A percentile compares a stretch with the other conserved stretches of the same genome.
Evolutionary conservation across 768 basidiomycete species (phyloP).

Genomic region (Phaffia australis): DNA sequence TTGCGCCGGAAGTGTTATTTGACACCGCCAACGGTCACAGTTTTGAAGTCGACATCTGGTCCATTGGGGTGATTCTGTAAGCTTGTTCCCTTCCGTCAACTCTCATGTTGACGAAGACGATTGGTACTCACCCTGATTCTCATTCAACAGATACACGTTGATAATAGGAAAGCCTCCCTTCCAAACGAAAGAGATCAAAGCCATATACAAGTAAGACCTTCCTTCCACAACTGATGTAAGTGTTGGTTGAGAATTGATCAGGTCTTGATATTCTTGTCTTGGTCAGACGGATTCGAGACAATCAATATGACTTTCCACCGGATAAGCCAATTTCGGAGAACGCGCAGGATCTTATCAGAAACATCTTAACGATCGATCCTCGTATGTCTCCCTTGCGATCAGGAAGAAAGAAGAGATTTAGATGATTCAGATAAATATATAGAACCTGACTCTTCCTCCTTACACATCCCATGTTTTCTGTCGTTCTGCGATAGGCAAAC

Average conservation of each 20-base stretch:
- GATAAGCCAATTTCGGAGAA: constrained; percentile 61
- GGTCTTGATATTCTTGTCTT: not conserved
- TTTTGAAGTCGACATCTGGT: constrained; percentile 98
- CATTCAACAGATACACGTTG: constrained; percentile 57
- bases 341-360: constrained; percentile 63
- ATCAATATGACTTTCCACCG: constrained; percentile 81
- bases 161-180: constrained; percentile 92
- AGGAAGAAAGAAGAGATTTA: not conserved
- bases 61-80: constrained; percentile 79
- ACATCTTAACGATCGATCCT: constrained; percentile 77
- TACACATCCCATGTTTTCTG: not conserved
- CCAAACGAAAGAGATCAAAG: constrained; percentile 95
- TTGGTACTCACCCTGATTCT: not conserved
- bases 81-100: constrained; percentile 19
- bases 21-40: constrained; percentile 92
- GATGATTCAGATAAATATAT: not conserved
- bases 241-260: not conserved
- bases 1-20: constrained; percentile 93
- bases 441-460: not conserved
- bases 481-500: constrained; percentile 41
- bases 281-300: constrained; percentile 74
- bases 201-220: constrained; percentile 64
- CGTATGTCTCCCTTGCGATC: constrained; percentile 29
- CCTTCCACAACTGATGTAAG: constrained; percentile 31
- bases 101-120: not conserved